These are phyloP conservation scores for Boletus eberwhitei DNA, from an alignment of 768 basidiomycete species.

Conservation along the genomic window DNA sequence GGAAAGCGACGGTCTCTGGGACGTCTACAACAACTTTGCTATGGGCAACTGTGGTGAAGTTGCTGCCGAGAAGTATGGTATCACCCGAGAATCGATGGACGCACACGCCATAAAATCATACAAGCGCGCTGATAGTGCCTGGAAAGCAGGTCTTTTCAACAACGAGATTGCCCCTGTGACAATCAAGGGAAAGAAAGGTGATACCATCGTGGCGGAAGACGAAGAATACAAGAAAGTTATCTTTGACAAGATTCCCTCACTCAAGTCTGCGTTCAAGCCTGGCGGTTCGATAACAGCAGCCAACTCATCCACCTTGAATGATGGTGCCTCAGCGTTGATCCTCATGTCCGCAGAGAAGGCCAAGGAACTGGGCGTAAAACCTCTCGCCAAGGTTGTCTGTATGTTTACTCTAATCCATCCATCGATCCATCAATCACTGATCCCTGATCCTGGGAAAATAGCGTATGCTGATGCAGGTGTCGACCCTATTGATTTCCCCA, in stretches of 20 bases:
- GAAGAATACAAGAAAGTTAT: conserved; percentile 98
- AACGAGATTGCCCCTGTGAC: conserved; percentile 88
- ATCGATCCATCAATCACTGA: conserved; percentile 1
- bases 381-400: conserved; percentile 95
- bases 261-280: conserved; percentile 87
- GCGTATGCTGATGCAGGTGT: conserved; percentile 97
- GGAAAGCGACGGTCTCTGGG: conserved; percentile 91
- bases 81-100: conserved; percentile 87
- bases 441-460: conserved; percentile 31
- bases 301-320: conserved; percentile 92
- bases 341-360: conserved; percentile 94
- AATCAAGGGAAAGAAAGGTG: conserved; percentile 92
- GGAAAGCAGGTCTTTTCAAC: conserved; percentile 80
- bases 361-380: conserved; percentile 84
- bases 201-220: conserved; percentile 86
- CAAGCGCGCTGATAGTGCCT: conserved; percentile 87
- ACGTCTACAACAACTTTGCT: conserved; percentile 95
- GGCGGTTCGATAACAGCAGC: conserved; percentile 93
- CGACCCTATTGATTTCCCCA: conserved; percentile 95
- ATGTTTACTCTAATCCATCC: conserved; percentile 32
- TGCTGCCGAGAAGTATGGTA: conserved; percentile 75
- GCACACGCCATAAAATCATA: conserved; percentile 93
- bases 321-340: conserved; percentile 94
- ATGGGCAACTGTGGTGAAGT: conserved; percentile 98
- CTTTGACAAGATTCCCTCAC: conserved; percentile 87